A percentile compares a stretch with the other conserved stretches of the same genome.
phyloP scores from a whole-genome alignment of 1,284 basidiomycete species.

The Omphalotus olearius region DNA sequence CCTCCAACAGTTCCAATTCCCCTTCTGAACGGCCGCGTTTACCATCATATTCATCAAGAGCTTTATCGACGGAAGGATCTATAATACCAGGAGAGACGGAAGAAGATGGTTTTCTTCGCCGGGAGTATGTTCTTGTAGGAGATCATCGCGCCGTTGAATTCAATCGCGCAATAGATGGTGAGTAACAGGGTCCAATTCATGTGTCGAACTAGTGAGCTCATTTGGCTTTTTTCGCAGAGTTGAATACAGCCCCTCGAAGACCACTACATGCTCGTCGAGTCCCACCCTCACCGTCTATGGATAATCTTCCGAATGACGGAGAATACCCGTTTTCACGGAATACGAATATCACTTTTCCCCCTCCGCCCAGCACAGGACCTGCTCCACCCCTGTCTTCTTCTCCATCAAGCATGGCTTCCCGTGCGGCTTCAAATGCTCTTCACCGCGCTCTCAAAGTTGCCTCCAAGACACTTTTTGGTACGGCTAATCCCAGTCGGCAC shows the following conservation, averaged over 20 bases:
- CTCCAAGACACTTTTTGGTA: constrained; percentile 87
- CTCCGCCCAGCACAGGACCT: constrained; percentile 44
- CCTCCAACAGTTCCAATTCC: constrained; percentile 9
- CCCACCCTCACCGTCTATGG: constrained; percentile 40
- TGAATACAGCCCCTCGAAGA: constrained; percentile 53
- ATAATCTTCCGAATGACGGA: constrained; percentile 27
- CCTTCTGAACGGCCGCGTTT: constrained; percentile 3
- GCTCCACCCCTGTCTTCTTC: constrained; percentile 56
- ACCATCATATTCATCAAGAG: constrained; percentile 19
- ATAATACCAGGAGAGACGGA: constrained; percentile 78
- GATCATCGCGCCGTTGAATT: constrained; percentile 75
- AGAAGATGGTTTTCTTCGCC: constrained; percentile 67
- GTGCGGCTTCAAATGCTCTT: constrained; percentile 66
- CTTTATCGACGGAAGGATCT: constrained; percentile 58
- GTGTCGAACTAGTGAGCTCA: constrained; percentile 1
- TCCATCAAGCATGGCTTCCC: constrained; percentile 55
- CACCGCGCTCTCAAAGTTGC: constrained; percentile 86
- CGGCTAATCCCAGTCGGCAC: constrained; percentile 18
- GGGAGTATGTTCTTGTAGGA: constrained; percentile 77
- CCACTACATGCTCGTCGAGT: constrained; percentile 51
- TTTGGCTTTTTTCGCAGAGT: constrained; percentile 41
- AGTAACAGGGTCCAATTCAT: constrained; percentile 2
- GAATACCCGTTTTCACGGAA: constrained; percentile 26
- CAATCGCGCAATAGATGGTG: constrained; percentile 75
- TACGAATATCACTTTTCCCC: constrained; percentile 57